Evolutionary conservation across 495 filamentous ascomycete genomes (phyloP).

Genomic region (Neurospora discreta): DNA sequence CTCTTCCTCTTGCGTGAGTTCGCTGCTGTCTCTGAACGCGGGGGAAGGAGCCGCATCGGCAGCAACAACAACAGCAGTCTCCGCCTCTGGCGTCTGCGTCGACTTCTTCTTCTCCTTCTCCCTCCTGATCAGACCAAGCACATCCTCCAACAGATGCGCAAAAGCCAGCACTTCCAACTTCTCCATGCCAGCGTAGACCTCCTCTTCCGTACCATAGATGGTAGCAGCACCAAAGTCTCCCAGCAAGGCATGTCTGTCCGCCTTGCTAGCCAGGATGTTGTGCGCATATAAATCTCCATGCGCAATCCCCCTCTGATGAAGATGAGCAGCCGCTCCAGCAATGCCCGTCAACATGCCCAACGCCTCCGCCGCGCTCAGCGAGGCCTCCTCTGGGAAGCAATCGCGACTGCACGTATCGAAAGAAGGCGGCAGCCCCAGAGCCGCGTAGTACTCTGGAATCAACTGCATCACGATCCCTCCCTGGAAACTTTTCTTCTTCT

Average conservation of each 20-base stretch:
- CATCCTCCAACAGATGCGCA: constrained; percentile 31
- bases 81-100: not conserved
- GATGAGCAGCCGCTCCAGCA: constrained; percentile 27
- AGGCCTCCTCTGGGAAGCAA: constrained; percentile 21
- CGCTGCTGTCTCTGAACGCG: not conserved
- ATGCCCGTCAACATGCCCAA: constrained; percentile 27
- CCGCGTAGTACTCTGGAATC: constrained; percentile 17
- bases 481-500: constrained; percentile 7
- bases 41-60: not conserved
- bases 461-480: constrained; percentile 31
- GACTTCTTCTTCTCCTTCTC: constrained; percentile 1
- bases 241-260: constrained; percentile 28
- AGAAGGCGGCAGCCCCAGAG: constrained; percentile 19
- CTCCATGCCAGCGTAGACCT: constrained; percentile 16
- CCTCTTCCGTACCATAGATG: constrained; percentile 20
- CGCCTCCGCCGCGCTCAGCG: constrained; percentile 17
- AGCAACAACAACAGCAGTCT: not conserved
- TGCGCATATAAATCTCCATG: constrained; percentile 35
- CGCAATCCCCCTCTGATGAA: constrained; percentile 29
- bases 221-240: constrained; percentile 36
- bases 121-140: constrained; percentile 15
- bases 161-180: constrained; percentile 36
- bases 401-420: constrained; percentile 25
- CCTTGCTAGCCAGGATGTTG: constrained; percentile 30
- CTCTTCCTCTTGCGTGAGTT: not conserved